Evolutionary conservation across 2,329 filamentous ascomycete genomes (phyloP), one percentile per base, ranked within the genome.

Genomic region (Exserohilum turcica): DNA sequence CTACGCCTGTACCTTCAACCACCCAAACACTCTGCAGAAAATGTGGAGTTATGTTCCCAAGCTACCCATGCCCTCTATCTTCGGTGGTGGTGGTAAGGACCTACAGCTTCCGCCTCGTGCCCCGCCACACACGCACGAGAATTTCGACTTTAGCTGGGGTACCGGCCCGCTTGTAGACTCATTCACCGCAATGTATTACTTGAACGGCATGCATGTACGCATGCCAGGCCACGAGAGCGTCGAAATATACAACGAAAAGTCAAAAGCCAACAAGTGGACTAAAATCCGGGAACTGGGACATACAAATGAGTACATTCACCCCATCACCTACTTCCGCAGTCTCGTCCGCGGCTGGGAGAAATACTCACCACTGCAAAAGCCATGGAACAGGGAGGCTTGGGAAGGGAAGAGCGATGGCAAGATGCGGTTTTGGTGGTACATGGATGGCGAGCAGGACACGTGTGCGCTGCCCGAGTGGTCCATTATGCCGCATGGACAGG

Each of bases 281-380:
- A 78, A 77, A 0, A 64, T 76, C 6, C 63, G 71, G 5, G 70
- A 73, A 0, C 61, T 79, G 6, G 68, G 74, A 9, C 66, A 78
- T 7, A 82, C 80, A 3, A 73, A 79, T 53, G 80, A 82, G 58
- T 82, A 81, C 55, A 77, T 82, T 8, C 80, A 82, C 53, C 76
- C 80, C 5, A 62, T 74, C 10, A 68, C 67, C 9, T 48, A 64
- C 36, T 64, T 67, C 28, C 71, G 71, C 48, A 54, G 59, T 15
- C 48, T 68, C 7, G 54, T 70, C 12, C 63, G 56, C 24, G 65
- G 61, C n/a, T 57, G 53, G 48, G 65, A 72, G 37, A 39, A 54
- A 29, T 54, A 67, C 24, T 64, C 63, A 0, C 62, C 67, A 2
- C 55, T 72, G n/a, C 49, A 52, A 5, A 44, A 56, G 5, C 29